These are phyloP conservation scores for Leptodontidium sp. DNA, from an alignment of 2,329 filamentous ascomycete genomes.

Conservation along the genomic window DNA sequence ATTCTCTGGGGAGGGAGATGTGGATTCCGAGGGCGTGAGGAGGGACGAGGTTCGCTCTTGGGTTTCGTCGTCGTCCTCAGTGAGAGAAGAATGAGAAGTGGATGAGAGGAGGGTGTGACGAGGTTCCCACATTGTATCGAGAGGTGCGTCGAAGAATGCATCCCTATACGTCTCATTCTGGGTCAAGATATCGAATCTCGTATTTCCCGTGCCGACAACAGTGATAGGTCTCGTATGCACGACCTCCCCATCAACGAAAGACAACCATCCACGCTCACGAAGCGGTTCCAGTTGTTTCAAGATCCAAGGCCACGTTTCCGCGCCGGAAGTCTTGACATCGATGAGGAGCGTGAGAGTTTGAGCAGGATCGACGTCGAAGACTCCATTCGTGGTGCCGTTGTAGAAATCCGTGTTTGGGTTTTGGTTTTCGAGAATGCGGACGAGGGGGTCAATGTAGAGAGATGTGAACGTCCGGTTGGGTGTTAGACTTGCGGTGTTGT, in stretches of 20 bases:
- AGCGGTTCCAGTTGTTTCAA: conserved; percentile 65
- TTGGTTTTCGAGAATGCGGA: conserved; percentile 62
- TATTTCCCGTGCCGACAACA: conserved; percentile 72
- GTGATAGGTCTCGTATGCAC: conserved; percentile 67
- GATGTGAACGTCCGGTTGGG: conserved; percentile 64
- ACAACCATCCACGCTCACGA: conserved; percentile 64
- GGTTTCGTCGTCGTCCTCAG: not conserved
- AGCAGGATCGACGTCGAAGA: conserved; percentile 61
- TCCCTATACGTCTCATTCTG: conserved; percentile 64
- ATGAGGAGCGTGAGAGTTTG: conserved; percentile 70
- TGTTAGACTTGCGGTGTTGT: conserved; percentile 63
- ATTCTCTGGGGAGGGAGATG: not conserved
- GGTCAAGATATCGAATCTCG: conserved; percentile 63
- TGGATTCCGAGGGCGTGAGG: not conserved
- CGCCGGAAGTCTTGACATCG: conserved; percentile 70
- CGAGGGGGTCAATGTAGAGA: conserved; percentile 71
- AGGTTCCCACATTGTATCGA: conserved; percentile 51
- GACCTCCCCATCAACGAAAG: conserved; percentile 58
- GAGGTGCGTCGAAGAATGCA: conserved; percentile 72
- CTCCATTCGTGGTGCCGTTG: conserved; percentile 57
- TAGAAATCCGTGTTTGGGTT: conserved; percentile 59
- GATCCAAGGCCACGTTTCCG: conserved; percentile 60
- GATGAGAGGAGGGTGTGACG: not conserved
- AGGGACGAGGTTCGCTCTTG: not conserved
- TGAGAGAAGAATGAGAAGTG: not conserved